Evolutionary conservation across 495 filamentous ascomycete species (phyloP), one percentile per base, ranked within the genome.

Genomic region (Cryomyces minteri): DNA sequence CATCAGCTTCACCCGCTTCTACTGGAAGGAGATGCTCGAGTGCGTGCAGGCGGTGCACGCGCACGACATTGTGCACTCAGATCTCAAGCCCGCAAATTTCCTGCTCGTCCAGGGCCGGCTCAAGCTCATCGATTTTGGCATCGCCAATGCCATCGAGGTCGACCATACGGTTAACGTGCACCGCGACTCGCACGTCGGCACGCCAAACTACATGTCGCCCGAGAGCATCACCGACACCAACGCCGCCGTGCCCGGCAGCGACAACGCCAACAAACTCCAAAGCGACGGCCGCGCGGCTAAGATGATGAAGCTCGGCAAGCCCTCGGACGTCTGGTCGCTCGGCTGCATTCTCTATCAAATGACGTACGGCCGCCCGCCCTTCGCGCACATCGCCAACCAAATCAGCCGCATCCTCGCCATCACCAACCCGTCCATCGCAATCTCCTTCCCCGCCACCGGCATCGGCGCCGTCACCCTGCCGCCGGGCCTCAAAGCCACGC

Each of bases 21-120:
- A 93, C 66, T 98, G 90, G 90, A 85, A 87, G 56, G 90, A 98
- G 63, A 96, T 98, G 92, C 80, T 98, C 4, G 84, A 92, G 54
- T 98, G 90, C 60, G 79, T 98, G 4, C 73, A 82, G 43, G 73
- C 88, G 3, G 86, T 98, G 0, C 90, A 98, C 57, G 70, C 77
- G 0, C 66, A 77, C 52, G 87, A 94, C 58, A 85, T 98, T 43
- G 88, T 98, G 8, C 90, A 98, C 61, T 92, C 84, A 2, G 90
- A 98, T 57, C 70, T 98, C 31, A 98, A 98, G 56, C 90, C 90
- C 2, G 86, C 87, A 48, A 98, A 68, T 50, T 68, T 72, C 41
- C 58, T 62, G 5, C 58, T 72, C 42, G 67, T 69, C 40, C 57
- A 56, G 39, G 65, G 65, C 31, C 62, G 63, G 0, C 60, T 71